Evolutionary conservation across 805 yeast species (phyloP), one percentile per base, ranked within the genome.

Genomic region (Yarrowia sp.): DNA sequence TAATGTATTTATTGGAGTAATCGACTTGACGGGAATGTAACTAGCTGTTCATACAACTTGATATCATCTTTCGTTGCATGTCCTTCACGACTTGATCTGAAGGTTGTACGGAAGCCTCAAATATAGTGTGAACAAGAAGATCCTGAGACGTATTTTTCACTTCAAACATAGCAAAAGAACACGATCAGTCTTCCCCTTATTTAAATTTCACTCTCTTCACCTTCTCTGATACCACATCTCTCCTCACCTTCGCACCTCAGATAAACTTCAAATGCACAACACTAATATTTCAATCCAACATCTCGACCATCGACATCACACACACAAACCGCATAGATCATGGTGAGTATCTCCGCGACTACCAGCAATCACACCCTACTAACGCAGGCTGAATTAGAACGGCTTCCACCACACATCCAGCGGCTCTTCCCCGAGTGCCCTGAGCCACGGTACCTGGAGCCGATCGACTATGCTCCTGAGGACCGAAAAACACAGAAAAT

Each of bases 361-460:
- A 5, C 19, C 3, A 14, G 8, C 47, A 22, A 25, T 25, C 22
- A 7, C 6, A 3, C 19, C 22, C 2, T 0, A 35, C 56, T 42
- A 33, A 22, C 32, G 1, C 46, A 73, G 76, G 68, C 80, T 5
- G 81, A 80, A 62, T 74, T 78, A 12, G 65, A 73, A 31, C 70
- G 70, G 46, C 71, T 81, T 6, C 82, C 77, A 9, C 66, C 69
- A 69, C 68, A 76, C 68, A 74, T 85, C 42, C 81, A 80, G 62
- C 77, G 78, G 68, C 77, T 85, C 25, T 85, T 85, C 68, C 76
- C 77, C 6, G 85, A 88, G 5, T 76, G 80, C 41, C 81, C 83
- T 10, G 88, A 88, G 27, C 70, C 83, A n/a, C 76, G 78, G 32
- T 80, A 77, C 65, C 70, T 78, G 9, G 73, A 68, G 29, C 85